phyloP scores from a whole-genome alignment of 1,284 basidiomycete species.

The Melampsora americana region DNA sequence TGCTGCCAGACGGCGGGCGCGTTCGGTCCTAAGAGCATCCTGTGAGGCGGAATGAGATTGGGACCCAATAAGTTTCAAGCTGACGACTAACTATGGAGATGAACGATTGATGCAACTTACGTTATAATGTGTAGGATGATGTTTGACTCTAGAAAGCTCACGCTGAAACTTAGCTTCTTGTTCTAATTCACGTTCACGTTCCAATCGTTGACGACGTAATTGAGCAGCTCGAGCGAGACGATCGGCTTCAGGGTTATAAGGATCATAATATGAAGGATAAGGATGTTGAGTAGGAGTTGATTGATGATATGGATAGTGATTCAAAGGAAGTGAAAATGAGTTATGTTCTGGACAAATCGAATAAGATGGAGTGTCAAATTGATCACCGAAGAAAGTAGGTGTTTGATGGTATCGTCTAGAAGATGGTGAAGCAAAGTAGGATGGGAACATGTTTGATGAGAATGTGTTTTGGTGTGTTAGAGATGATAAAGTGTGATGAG shows the following conservation, averaged over 20 bases:
- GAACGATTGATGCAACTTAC: not conserved
- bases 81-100: not conserved
- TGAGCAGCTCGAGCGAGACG: not conserved
- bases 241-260: not conserved
- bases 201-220: slow-evolving; percentile 1
- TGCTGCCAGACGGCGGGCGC: slow-evolving; percentile 27
- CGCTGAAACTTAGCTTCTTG: not conserved
- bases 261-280: not conserved
- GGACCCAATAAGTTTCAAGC: not conserved
- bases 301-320: not conserved
- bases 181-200: slow-evolving; percentile 17
- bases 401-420: not conserved
- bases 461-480: too few species aligned
- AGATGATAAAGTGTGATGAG: too few species aligned
- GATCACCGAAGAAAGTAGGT: not conserved
- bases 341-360: not conserved
- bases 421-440: not conserved
- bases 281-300: not conserved
- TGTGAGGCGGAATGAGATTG: not conserved
- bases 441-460: not conserved
- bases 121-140: not conserved
- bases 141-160: not conserved
- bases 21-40: slow-evolving; percentile 30
- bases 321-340: not conserved
- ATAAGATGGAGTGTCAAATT: not conserved